phyloP scores from a whole-genome alignment of 768 basidiomycete genomes.

The Phanerodontia chrysosporium region DNA sequence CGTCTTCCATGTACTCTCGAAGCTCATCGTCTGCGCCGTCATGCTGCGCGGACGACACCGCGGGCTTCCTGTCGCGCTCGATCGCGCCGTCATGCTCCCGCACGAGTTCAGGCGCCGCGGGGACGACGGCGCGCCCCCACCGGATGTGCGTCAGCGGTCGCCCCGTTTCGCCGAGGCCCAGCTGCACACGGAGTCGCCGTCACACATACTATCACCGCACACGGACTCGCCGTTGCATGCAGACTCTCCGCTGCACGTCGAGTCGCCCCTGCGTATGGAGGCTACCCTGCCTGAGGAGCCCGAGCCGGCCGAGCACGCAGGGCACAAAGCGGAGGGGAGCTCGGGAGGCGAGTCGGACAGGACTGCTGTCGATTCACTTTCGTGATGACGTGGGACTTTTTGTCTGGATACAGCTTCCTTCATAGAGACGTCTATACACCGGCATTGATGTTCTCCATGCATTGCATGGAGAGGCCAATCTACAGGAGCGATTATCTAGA shows the following conservation, averaged over 20 bases:
- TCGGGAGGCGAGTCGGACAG: background rate
- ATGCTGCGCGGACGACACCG: constrained; percentile 95
- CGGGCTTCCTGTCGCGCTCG: constrained; percentile 82
- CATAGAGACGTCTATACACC: too few relatives aligned
- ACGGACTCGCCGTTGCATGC: too few relatives aligned
- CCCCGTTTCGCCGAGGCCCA: too few relatives aligned
- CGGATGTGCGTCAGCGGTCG: too few relatives aligned
- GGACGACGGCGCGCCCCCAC: background rate
- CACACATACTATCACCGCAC: too few relatives aligned
- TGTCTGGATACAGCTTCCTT: too few relatives aligned
- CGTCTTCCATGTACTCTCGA: constrained; percentile 73
- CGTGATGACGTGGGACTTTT: too few relatives aligned
- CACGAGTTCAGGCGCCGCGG: constrained; percentile 18
- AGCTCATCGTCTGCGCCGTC: constrained; percentile 79
- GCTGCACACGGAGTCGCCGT: too few relatives aligned
- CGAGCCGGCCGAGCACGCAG: background rate
- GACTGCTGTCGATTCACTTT: background rate
- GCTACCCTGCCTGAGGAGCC: background rate
- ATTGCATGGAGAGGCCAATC: too few relatives aligned
- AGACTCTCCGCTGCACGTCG: background rate
- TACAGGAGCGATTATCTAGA: too few relatives aligned
- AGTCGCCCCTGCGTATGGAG: background rate
- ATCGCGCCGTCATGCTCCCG: constrained; percentile 82
- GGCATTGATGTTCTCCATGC: too few relatives aligned
- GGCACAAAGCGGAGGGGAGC: background rate